Conservation (phyloP, 768 basidiomycete species). For the Trametes gibbosa region DNA sequence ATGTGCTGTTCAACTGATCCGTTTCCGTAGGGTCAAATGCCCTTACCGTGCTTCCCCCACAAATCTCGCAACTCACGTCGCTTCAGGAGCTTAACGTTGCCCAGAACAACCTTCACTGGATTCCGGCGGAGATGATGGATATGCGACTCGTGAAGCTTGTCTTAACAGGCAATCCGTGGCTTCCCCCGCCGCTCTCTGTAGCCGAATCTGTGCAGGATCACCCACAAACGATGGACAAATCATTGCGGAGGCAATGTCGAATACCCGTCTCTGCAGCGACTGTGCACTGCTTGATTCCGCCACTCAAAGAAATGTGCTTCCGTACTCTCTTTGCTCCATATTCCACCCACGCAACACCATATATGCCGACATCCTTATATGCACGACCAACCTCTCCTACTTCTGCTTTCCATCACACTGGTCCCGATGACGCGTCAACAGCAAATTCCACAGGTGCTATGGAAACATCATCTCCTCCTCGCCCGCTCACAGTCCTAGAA, state of each 20-base stretch:
- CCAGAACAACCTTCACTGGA: slow-evolving; percentile 52
- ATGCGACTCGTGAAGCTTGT: slow-evolving; percentile 50
- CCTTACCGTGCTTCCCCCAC: slow-evolving; percentile 57
- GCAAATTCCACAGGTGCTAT: background rate
- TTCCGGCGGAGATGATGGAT: slow-evolving; percentile 64
- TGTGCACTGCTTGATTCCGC: slow-evolving; percentile 25
- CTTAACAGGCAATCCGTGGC: slow-evolving; percentile 62
- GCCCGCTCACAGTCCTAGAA: slow-evolving; percentile 16
- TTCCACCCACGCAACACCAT: background rate
- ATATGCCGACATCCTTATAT: background rate
- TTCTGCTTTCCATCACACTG: background rate
- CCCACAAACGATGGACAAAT: background rate
- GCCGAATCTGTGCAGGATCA: background rate
- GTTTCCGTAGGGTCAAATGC: slow-evolving; percentile 49
- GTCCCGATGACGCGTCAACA: background rate
- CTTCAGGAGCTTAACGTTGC: slow-evolving; percentile 62
- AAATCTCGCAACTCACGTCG: slow-evolving; percentile 51
- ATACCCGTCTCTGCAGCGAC: slow-evolving; percentile 9
- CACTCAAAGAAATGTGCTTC: slow-evolving; percentile 37
- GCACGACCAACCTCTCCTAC: background rate
- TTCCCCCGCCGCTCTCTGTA: slow-evolving; percentile 27
- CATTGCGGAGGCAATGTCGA: background rate
- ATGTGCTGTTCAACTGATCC: background rate
- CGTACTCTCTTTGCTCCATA: slow-evolving; percentile 36
- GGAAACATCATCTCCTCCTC: background rate